phyloP scores from a whole-genome alignment of 768 basidiomycete genomes.

The Dacryopinax spathularia region DNA sequence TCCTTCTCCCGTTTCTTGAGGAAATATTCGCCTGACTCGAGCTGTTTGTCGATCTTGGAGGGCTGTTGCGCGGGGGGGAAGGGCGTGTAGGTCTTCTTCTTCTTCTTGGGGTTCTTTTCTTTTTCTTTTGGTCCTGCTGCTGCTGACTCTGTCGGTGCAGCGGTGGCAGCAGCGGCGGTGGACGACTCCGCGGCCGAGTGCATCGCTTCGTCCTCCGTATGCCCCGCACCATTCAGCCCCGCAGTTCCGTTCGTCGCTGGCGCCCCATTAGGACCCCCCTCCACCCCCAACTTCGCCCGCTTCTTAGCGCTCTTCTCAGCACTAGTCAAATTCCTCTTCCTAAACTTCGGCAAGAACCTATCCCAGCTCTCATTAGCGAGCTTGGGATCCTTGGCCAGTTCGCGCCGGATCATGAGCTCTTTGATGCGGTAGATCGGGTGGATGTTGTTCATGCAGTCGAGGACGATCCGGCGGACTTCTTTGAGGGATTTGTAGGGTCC shows the following conservation, averaged over 20 bases:
- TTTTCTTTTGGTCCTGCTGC: constrained; percentile 24
- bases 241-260: constrained; percentile 46
- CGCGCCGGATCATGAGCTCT: constrained; percentile 96
- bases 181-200: neutral
- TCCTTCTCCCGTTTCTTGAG: constrained; percentile 83
- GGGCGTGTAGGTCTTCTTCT: constrained; percentile 93
- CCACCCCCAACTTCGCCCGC: too few species aligned
- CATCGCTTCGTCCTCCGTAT: constrained; percentile 22
- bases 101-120: too few species aligned
- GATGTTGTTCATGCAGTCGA: constrained; percentile 99
- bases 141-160: neutral
- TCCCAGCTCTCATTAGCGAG: constrained; percentile 92
- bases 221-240: constrained; percentile 51
- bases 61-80: constrained; percentile 93
- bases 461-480: constrained; percentile 88
- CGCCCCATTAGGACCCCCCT: too few species aligned
- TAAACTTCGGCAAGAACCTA: constrained; percentile 90
- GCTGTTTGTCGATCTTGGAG: constrained; percentile 85
- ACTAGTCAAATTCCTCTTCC: constrained; percentile 80
- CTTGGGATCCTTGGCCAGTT: constrained; percentile 95
- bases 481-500: constrained; percentile 89
- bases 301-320: constrained; percentile 88
- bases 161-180: neutral
- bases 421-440: constrained; percentile 99
- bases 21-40: constrained; percentile 97